Base-by-base conservation (phyloP, 768 basidiomycete genomes). In the Daedalea quercina region DNA sequence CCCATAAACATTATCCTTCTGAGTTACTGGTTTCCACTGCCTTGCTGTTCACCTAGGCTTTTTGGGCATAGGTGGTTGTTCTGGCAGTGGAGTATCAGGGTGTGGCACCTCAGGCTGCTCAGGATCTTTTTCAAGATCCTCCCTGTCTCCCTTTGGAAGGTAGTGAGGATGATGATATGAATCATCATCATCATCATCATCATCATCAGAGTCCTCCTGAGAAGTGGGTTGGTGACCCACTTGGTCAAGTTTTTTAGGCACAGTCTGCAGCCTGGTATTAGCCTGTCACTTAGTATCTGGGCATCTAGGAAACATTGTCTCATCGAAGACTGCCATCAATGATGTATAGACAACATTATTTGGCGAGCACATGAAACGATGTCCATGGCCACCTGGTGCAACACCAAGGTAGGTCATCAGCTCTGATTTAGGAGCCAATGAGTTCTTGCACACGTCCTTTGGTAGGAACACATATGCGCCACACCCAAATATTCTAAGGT, bases 401-500 rank as follows among this genome's bases (percentile, higher is more conserved):
- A 47, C 47, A 15, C 65, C 60, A 24, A 66, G 20, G 48, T 56
- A 63, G 17, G 52, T 53, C 52, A 64, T 62, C 40, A 53, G 46
- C 26, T 50, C 26, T 20, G 55, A 52, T 17, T 60, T 51, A 7
- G 47, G 20, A 48, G 35, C 44, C 20, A 53, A 37, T 44, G 54
- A 54, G 37, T 53, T 57, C 9, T 11, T 31, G 9, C 43, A 3
- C 31, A 53, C 41, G n/a, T 64, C 56, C 28, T 61, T 53, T 12
- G 51, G 59, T 3, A 57, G 41, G 50, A 57, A 55, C 22, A 55
- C 58, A 19, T 55, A 61, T 23, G 11, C 48, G 11, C 48, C 34
- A 41, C 61, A 65, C 13, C 66, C 62, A 51, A 65, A 65, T n/a
- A 61, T 49, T 25, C 60, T 54, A 2, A 64, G 50, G 34, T 57